Evolutionary conservation across 805 yeast genomes (phyloP), one percentile per base, ranked within the genome.

Genomic region (Candida berthetii): DNA sequence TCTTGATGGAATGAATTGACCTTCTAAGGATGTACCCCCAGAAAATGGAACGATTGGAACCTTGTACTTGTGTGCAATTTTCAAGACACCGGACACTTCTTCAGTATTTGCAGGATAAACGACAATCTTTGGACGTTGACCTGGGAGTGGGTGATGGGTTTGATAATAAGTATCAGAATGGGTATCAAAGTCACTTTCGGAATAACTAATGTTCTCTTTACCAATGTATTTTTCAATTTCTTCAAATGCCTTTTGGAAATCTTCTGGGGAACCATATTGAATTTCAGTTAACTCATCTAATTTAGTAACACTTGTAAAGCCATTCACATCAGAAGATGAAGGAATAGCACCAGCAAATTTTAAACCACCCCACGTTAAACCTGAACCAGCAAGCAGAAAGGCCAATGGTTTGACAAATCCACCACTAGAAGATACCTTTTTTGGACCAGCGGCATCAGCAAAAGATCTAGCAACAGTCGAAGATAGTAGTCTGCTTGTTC

Each of bases 1-100:
- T 51, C 89, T 68, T 0, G 89, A 81, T 4, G 86, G 81, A 37
- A 82, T 69, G 57, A 78, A 82, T 54, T 85, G 89, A n/a, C 93
- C 95, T 58, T 85, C 95, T 33, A 85, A 63, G 0, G 91, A 82
- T 0, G 93, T 79, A 25, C 87, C 87, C 9, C 93, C 95, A 1
- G 87, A 75, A 44, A 63, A 82, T 1, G 93, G 89, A n/a, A 85
- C 78, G 42, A 85, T 78, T 5, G 95, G 91, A 3, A 85, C 70
- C 31, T 59, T 64, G 53, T 76, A 71, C 47, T 72, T 66, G 52
- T 82, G 78, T 42, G 85, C 79, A 7, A 82, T 63, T 49, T 77
- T 78, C 64, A 84, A 62, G 11, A 85, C 69, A 17, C 65, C 60
- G 0, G 87, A 78, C 0, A 85, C 88, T 46, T 84, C 78, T 45